Conservation (phyloP, 2,329 filamentous ascomycete genomes). For the Neonectria neomacrospora region DNA sequence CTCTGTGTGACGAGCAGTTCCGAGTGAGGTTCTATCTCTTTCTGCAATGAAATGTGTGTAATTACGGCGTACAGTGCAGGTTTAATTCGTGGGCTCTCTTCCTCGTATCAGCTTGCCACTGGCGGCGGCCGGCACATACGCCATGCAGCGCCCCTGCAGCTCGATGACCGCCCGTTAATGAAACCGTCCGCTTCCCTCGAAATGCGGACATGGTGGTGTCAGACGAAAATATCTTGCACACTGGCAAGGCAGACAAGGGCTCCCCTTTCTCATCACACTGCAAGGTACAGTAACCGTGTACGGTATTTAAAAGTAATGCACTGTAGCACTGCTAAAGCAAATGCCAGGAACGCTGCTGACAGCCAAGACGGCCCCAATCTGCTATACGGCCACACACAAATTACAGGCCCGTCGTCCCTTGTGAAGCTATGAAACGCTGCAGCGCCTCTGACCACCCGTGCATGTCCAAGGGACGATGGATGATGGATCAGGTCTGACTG, state of each 20-base stretch:
- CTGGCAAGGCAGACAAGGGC: conserved; percentile 17
- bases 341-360: conserved; percentile 14
- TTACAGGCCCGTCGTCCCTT: conserved; percentile 12
- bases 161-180: conserved; percentile 15
- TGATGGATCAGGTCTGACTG: conserved; percentile 5
- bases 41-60: background rate
- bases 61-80: no score
- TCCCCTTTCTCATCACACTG: background rate
- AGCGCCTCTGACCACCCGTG: conserved; percentile 10
- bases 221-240: conserved; percentile 12
- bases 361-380: conserved; percentile 12
- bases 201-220: conserved; percentile 20
- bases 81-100: background rate
- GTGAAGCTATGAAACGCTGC: conserved; percentile 19
- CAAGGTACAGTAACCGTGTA: background rate
- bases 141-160: conserved; percentile 24
- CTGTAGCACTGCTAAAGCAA: conserved; percentile 8
- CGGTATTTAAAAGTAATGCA: background rate
- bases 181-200: conserved; percentile 8
- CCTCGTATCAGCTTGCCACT: conserved; percentile 16
- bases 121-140: background rate
- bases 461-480: conserved; percentile 6
- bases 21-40: background rate
- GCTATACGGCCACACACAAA: background rate
- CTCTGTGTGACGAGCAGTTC: background rate